Conservation (phyloP, 768 basidiomycete genomes). For the Podaxis sp. region DNA sequence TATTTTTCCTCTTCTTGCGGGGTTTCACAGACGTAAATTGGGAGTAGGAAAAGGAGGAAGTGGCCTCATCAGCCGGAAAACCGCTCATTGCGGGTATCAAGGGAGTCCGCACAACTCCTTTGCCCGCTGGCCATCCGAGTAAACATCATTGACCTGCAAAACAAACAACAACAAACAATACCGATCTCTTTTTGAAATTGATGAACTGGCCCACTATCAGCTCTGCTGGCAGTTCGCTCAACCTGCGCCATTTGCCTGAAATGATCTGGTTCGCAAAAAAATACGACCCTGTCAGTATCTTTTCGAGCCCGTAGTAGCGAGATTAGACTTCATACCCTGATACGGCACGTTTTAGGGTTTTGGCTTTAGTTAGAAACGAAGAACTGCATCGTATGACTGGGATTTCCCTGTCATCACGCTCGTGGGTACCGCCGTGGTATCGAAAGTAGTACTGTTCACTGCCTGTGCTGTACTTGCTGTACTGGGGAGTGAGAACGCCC, state of each 20-base stretch:
- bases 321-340: background rate
- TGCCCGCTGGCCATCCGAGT: background rate
- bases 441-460: background rate
- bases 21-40: constrained; percentile 50
- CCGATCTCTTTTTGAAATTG: background rate
- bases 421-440: background rate
- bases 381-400: background rate
- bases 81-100: constrained; percentile 18
- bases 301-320: background rate
- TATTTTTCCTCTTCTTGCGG: constrained; percentile 52
- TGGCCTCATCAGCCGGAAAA: constrained; percentile 2
- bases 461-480: background rate
- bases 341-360: constrained; percentile 22
- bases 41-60: constrained; percentile 41
- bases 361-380: background rate
- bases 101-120: background rate
- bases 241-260: no score
- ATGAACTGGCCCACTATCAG: constrained; percentile 25
- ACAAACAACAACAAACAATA: constrained; percentile 21
- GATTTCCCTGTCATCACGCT: background rate
- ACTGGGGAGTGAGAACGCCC: background rate
- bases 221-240: background rate
- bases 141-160: background rate
- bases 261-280: background rate
- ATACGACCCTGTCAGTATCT: background rate